Base-by-base conservation (phyloP, 2,329 filamentous ascomycete species). In the Chaetomiaceae sp. region DNA sequence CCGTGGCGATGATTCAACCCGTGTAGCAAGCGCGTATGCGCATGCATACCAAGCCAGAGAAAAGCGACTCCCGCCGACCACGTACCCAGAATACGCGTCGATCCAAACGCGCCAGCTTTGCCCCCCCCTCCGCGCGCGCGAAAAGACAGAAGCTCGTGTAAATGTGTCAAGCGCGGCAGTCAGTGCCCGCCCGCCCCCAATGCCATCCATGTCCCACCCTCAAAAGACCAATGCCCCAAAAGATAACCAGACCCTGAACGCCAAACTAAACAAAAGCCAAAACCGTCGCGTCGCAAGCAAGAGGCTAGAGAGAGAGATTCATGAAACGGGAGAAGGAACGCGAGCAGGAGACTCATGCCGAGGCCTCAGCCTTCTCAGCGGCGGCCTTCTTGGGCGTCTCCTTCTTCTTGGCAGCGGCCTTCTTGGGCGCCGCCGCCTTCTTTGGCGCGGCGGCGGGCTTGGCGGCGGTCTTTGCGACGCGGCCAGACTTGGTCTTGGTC, bases 401-500 rank as follows among this genome's bases (percentile, higher is more conserved):
- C 44, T 71, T 69, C 69, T 75, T 75, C 68, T 74, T 75, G 33
- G 72, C 65, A 15, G 75, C 70, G 12, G 74, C 70, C 72, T 76
- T 76, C 67, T 78, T 76, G 37, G 75, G 71, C 7, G 76, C 71
- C 7, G 76, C 71, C 57, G 65, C 69, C 65, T 72, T 73, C 70
- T 79, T 80, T 55, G 71, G 68, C 2, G 71, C 68, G 0, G 71
- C 68, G 0, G 74, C 74, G 38, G 76, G 72, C 66, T 71, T 71
- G 53, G 76, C 73, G 34, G 77, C 74, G 22, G 79, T 76, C 83
- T 94, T 95, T 64, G 86, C 83, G 64, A 95, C 87, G 63, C 90
- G 87, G 45, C 90, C 89, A 50, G 88, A 85, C 82, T 94, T 94
- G 71, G 89, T 91, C 82, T 89, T 91, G 69, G 80, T 82, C 48